These are phyloP conservation scores for Microbotryum silenes-acaulis DNA, from an alignment of 1,284 basidiomycete genomes.

Conservation along the genomic window DNA sequence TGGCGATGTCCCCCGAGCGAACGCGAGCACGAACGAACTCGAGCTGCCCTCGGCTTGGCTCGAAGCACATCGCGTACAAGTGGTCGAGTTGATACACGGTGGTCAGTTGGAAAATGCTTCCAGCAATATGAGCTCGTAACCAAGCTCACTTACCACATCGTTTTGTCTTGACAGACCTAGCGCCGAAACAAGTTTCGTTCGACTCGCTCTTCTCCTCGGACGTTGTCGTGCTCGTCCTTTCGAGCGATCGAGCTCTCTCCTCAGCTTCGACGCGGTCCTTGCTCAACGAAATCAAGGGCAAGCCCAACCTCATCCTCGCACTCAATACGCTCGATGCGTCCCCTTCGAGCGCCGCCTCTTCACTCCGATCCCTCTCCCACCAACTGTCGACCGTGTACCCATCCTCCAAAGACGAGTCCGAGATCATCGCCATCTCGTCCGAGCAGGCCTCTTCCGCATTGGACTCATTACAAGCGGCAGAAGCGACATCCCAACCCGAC, in stretches of 20 bases:
- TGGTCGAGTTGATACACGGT: constrained; percentile 23
- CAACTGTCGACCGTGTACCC: constrained; percentile 16
- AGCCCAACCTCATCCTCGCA: constrained; percentile 25
- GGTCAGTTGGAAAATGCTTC: constrained; percentile 3
- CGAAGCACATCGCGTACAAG: constrained; percentile 5
- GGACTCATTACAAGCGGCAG: constrained; percentile 8
- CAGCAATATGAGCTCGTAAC: neutral
- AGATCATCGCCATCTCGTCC: constrained; percentile 15
- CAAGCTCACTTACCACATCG: neutral
- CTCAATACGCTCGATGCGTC: constrained; percentile 19
- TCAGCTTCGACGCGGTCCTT: constrained; percentile 3
- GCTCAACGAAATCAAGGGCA: constrained; percentile 15
- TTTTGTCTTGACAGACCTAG: constrained; percentile 1
- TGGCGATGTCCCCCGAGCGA: neutral
- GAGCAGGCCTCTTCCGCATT: constrained; percentile 18
- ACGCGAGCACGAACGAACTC: neutral
- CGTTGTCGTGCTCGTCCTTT: constrained; percentile 25
- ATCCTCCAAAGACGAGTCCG: neutral
- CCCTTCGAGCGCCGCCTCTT: constrained; percentile 3
- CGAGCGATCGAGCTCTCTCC: constrained; percentile 12
- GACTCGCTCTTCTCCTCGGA: constrained; percentile 23
- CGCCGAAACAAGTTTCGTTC: constrained; percentile 22
- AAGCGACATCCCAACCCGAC: neutral
- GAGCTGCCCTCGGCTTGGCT: constrained; percentile 21
- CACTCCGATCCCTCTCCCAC: constrained; percentile 11